Percentiles rank a stretch among this genome's conserved stretches.
These are phyloP conservation scores for Cercospora beticola DNA, from an alignment of 2,329 filamentous ascomycete genomes.

Conservation along the genomic window DNA sequence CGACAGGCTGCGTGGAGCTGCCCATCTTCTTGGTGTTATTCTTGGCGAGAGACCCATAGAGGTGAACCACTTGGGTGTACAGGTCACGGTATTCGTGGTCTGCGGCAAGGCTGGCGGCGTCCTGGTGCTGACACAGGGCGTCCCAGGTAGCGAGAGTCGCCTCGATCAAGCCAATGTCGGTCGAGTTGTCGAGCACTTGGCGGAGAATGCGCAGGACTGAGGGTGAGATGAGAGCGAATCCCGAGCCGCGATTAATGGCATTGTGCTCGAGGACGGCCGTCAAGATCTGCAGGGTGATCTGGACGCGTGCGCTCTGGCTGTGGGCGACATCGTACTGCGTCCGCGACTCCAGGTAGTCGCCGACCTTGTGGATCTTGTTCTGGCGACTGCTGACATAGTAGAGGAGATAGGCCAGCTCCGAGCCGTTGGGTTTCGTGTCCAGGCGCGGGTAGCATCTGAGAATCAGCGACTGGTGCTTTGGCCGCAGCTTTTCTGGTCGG, in stretches of 20 bases:
- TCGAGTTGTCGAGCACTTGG: slow-evolving; percentile 71
- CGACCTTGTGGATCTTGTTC: slow-evolving; percentile 95
- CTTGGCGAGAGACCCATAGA: slow-evolving; percentile 77
- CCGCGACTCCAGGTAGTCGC: slow-evolving; percentile 90
- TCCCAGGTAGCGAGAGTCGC: slow-evolving; percentile 84
- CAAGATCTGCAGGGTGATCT: slow-evolving; percentile 91
- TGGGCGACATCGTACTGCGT: slow-evolving; percentile 89
- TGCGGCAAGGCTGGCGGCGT: slow-evolving; percentile 78
- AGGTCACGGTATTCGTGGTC: slow-evolving; percentile 80
- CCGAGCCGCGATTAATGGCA: slow-evolving; percentile 64
- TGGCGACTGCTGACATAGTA: slow-evolving; percentile 95
- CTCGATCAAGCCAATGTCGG: slow-evolving; percentile 90
- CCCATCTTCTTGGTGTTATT: slow-evolving; percentile 42
- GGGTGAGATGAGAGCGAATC: slow-evolving; percentile 82
- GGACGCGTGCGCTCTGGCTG: slow-evolving; percentile 77
- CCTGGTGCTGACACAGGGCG: slow-evolving; percentile 84
- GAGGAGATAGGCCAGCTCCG: slow-evolving; percentile 92
- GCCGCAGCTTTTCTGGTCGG: slow-evolving; percentile 62
- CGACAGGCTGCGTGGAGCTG: slow-evolving; percentile 33
- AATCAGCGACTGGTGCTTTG: slow-evolving; percentile 94
- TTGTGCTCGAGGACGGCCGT: slow-evolving; percentile 84
- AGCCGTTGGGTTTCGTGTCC: slow-evolving; percentile 92
- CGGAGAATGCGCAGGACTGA: slow-evolving; percentile 77
- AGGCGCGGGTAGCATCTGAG: slow-evolving; percentile 95
- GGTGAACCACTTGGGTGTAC: slow-evolving; percentile 76